phyloP scores from a whole-genome alignment of 306 rosid species.

The Prunus salicina region DNA sequence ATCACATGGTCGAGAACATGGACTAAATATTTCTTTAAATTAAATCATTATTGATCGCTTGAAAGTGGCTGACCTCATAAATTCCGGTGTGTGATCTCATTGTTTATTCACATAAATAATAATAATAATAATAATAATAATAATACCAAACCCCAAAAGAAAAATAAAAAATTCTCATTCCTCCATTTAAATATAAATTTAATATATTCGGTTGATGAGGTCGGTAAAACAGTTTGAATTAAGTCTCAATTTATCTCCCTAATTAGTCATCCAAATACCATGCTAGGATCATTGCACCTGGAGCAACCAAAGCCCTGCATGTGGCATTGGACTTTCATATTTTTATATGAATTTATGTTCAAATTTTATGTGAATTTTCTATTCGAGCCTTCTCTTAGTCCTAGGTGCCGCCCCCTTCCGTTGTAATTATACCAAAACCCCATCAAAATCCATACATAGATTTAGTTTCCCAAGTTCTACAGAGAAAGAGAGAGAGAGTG shows the following conservation, averaged over 20 bases:
- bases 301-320: constrained; percentile 45
- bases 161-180: neutral
- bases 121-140: neutral
- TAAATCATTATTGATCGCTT: neutral
- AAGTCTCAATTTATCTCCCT: constrained; percentile 22
- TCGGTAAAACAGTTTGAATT: constrained; percentile 32
- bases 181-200: neutral
- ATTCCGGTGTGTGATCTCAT: neutral
- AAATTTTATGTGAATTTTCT: neutral
- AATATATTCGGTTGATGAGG: constrained; percentile 32
- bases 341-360: neutral
- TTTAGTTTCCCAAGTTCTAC: constrained; percentile 23
- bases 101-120: neutral
- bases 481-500: neutral
- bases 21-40: neutral
- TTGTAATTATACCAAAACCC: constrained; percentile 23
- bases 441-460: constrained; percentile 26
- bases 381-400: constrained; percentile 23
- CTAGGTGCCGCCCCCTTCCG: constrained; percentile 65
- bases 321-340: constrained; percentile 34
- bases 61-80: constrained; percentile 16
- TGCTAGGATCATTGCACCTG: constrained; percentile 58
- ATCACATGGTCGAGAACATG: constrained; percentile 20
- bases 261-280: constrained; percentile 26
- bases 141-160: neutral